Percentiles rank a stretch among this genome's conserved stretches.
These are phyloP conservation scores for Leccinellum rugosiceps DNA, from an alignment of 768 basidiomycete genomes.

Conservation along the genomic window DNA sequence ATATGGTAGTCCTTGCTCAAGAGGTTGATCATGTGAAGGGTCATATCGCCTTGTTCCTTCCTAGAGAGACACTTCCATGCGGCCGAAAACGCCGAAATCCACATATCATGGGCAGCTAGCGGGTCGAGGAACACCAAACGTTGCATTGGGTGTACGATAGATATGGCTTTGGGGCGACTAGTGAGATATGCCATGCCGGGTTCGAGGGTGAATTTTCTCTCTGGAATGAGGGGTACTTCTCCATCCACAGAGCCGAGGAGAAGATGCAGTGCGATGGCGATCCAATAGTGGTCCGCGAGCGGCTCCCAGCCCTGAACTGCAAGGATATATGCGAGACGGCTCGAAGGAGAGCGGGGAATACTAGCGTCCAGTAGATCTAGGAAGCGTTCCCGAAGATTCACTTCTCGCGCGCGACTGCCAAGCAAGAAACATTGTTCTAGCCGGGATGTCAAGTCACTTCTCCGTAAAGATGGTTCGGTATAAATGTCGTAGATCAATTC, in stretches of 20 bases:
- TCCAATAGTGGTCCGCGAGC: slow-evolving; percentile 90
- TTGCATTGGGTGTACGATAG: slow-evolving; percentile 73
- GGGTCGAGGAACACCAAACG: slow-evolving; percentile 81
- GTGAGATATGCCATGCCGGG: slow-evolving; percentile 33
- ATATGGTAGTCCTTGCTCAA: slow-evolving; percentile 93
- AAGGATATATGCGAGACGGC: slow-evolving; percentile 83
- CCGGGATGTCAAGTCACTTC: slow-evolving; percentile 90
- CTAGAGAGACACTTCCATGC: slow-evolving; percentile 84
- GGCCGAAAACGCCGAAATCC: slow-evolving; percentile 85
- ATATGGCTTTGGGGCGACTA: slow-evolving; percentile 44
- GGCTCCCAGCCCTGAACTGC: slow-evolving; percentile 96
- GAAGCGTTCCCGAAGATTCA: slow-evolving; percentile 75
- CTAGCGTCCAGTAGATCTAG: slow-evolving; percentile 87
- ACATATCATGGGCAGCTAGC: slow-evolving; percentile 72
- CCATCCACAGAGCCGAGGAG: slow-evolving; percentile 70
- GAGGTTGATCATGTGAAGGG: slow-evolving; percentile 84
- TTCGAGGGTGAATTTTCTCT: slow-evolving; percentile 39
- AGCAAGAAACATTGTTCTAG: slow-evolving; percentile 92
- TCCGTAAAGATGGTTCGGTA: slow-evolving; percentile 76
- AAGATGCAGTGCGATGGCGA: slow-evolving; percentile 85
- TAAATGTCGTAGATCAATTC: slow-evolving; percentile 94
- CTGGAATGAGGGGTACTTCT: slow-evolving; percentile 39
- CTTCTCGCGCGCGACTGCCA: slow-evolving; percentile 83
- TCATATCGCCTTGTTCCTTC: slow-evolving; percentile 84
- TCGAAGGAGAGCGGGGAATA: slow-evolving; percentile 77